Percentiles rank a stretch among this genome's conserved stretches.
phyloP scores from a whole-genome alignment of 2,329 filamentous ascomycete species.

The Diaporthe longicolla region DNA sequence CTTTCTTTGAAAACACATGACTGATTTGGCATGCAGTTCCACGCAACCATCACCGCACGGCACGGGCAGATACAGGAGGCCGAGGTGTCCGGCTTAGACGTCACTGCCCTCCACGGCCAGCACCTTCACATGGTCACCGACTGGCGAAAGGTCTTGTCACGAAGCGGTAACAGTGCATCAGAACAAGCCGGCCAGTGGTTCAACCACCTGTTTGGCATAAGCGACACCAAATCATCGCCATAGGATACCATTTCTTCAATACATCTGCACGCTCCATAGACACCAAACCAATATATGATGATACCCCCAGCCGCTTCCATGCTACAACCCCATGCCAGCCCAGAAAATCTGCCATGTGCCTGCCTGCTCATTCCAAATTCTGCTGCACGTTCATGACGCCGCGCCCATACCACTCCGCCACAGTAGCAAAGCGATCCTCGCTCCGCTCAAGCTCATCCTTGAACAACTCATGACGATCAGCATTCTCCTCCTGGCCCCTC shows the following conservation, averaged over 20 bases:
- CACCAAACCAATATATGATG: slow-evolving; percentile 29
- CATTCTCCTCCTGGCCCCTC: slow-evolving; percentile 87
- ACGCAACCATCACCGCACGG: slow-evolving; percentile 54
- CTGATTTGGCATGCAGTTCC: slow-evolving; percentile 47
- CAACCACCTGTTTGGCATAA: slow-evolving; percentile 49
- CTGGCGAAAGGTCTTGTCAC: slow-evolving; percentile 47
- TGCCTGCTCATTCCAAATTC: slow-evolving; percentile 50
- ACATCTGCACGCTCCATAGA: slow-evolving; percentile 34
- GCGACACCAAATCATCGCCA: neutral
- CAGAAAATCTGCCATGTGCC: neutral
- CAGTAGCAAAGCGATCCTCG: slow-evolving; percentile 87
- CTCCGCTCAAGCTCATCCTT: slow-evolving; percentile 82
- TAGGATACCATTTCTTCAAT: slow-evolving; percentile 26
- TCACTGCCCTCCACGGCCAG: slow-evolving; percentile 44
- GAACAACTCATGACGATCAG: slow-evolving; percentile 91
- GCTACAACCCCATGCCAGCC: neutral
- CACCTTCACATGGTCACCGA: slow-evolving; percentile 48
- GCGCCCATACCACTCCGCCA: slow-evolving; percentile 94
- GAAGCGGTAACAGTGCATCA: slow-evolving; percentile 38
- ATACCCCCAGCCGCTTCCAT: slow-evolving; percentile 21
- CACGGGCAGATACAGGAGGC: slow-evolving; percentile 55
- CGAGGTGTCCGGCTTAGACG: slow-evolving; percentile 46
- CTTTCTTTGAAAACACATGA: neutral
- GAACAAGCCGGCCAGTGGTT: slow-evolving; percentile 48
- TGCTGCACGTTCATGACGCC: slow-evolving; percentile 81